Percentiles rank a stretch among this genome's conserved stretches.
Evolutionary conservation across 768 basidiomycete genomes (phyloP).

Genomic region (Tricholoma bakamatsutake): DNA sequence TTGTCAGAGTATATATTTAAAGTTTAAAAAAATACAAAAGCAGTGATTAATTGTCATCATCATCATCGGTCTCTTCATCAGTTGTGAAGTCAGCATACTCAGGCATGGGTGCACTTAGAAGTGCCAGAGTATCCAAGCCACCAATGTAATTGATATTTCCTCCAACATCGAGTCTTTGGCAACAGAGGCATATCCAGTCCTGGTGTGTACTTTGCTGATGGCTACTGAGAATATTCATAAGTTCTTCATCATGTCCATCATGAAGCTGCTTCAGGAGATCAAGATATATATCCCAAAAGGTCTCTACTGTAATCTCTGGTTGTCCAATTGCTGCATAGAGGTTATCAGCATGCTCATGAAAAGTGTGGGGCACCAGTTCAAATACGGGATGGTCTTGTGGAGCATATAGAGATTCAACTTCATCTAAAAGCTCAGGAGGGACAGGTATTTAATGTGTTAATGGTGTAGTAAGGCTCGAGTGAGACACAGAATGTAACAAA

Average conservation of each 20-base stretch:
- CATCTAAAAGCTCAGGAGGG: not conserved
- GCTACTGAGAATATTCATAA: not conserved
- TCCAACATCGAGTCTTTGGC: not conserved
- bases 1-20: not conserved
- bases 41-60: not conserved
- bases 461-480: too few relatives aligned
- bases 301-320: not conserved
- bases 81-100: not conserved
- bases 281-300: not conserved
- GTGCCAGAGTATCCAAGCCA: not conserved
- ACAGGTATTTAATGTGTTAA: not conserved
- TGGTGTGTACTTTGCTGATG: not conserved
- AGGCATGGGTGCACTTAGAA: not conserved
- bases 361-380: not conserved
- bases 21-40: not conserved
- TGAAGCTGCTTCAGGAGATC: not conserved
- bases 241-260: not conserved
- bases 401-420: not conserved
- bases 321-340: not conserved
- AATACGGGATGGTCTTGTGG: conserved; percentile 1
- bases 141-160: not conserved
- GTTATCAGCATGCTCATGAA: not conserved
- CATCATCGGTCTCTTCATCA: not conserved
- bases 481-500: too few relatives aligned
- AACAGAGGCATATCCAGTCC: not conserved